Percentiles rank a stretch among this genome's conserved stretches.
These are phyloP conservation scores for Teunomyces panamensis DNA, from an alignment of 805 yeast genomes.

Conservation along the genomic window DNA sequence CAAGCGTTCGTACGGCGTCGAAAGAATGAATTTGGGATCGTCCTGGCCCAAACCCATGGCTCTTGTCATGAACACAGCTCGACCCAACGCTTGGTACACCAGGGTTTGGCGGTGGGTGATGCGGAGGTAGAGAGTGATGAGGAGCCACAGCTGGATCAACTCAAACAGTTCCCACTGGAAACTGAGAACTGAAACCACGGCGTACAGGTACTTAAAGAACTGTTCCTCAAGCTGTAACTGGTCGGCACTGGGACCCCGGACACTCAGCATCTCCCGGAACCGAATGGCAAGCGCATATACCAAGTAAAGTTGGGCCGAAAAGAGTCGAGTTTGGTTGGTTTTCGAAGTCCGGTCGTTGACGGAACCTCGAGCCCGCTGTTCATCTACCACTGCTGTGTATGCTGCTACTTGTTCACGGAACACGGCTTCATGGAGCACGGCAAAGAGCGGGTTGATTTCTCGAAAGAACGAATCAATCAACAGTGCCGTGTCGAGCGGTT, in stretches of 20 bases:
- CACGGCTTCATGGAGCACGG: constrained; percentile 51
- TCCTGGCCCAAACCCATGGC: constrained; percentile 34
- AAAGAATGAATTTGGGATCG: constrained; percentile 12
- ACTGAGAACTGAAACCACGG: constrained; percentile 28
- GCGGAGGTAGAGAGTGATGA: constrained; percentile 35
- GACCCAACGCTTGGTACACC: constrained; percentile 28
- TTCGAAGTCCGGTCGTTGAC: constrained; percentile 19
- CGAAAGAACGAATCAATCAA: constrained; percentile 42
- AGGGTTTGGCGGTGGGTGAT: constrained; percentile 39
- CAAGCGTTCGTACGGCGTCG: constrained; percentile 39
- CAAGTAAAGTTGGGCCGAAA: constrained; percentile 49
- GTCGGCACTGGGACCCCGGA: constrained; percentile 26
- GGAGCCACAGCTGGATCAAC: constrained; percentile 40
- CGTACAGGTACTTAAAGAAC: constrained; percentile 33
- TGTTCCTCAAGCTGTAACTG: constrained; percentile 28
- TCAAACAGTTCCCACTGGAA: constrained; percentile 45
- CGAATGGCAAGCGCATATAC: constrained; percentile 51
- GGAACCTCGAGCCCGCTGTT: constrained; percentile 8
- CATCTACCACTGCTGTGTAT: constrained; percentile 14
- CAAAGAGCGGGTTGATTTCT: constrained; percentile 52
- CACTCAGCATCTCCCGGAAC: constrained; percentile 41
- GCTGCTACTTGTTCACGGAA: constrained; percentile 48
- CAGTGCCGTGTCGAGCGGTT: constrained; percentile 8
- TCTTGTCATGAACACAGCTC: constrained; percentile 35
- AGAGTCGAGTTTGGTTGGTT: constrained; percentile 42